A percentile compares a stretch with the other conserved stretches of the same genome.
These are phyloP conservation scores for Mollisiaceae sp. DNA, from an alignment of 2,329 filamentous ascomycete genomes.

Conservation along the genomic window DNA sequence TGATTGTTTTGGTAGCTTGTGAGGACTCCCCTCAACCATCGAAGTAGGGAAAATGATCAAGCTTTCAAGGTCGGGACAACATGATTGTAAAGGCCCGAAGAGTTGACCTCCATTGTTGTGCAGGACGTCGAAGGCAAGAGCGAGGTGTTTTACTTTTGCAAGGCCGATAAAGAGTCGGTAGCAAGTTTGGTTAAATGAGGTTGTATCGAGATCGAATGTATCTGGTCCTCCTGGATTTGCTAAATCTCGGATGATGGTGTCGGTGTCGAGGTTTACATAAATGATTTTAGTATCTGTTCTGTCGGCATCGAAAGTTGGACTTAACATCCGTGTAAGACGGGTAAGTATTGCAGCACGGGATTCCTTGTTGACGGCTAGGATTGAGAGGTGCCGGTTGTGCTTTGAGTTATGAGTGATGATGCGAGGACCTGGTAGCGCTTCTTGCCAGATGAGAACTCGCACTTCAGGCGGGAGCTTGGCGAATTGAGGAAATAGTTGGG, in stretches of 20 bases:
- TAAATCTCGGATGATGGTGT: conserved; percentile 25
- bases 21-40: conserved; percentile 14
- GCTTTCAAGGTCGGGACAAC: conserved; percentile 17
- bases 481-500: conserved; percentile 14
- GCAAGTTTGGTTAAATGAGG: conserved; percentile 15
- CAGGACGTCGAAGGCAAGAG: conserved; percentile 22
- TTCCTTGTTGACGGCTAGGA: conserved; percentile 18
- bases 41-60: conserved; percentile 23
- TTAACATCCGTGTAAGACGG: conserved; percentile 8
- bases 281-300: conserved; percentile 6
- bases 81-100: conserved; percentile 21
- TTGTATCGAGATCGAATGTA: conserved; percentile 16
- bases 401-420: conserved; percentile 20
- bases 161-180: conserved; percentile 20
- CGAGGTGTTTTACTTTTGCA: conserved; percentile 22
- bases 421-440: conserved; percentile 17
- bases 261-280: conserved; percentile 18
- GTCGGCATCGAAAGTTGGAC: conserved; percentile 8
- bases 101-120: conserved; percentile 22
- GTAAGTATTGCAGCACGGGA: conserved; percentile 13
- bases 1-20: not conserved
- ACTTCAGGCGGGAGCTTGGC: conserved; percentile 23
- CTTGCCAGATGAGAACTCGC: conserved; percentile 21
- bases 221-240: conserved; percentile 8
- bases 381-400: conserved; percentile 16